Conservation (phyloP, 163 green algal species). For the Chloroidium sp. region DNA sequence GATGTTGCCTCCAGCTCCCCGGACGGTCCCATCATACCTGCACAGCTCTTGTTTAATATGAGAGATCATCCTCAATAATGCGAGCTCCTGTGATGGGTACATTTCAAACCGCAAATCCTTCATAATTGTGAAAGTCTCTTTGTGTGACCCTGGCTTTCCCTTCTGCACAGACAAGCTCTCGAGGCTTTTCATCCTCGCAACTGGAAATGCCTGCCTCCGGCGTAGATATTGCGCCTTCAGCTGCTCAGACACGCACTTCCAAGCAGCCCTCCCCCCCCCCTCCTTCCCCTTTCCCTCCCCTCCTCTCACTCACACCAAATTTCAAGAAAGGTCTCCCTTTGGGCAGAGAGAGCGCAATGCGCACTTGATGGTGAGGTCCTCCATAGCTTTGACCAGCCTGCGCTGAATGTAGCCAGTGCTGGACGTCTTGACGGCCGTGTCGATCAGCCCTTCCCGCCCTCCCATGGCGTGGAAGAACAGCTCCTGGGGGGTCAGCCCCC, state of each 20-base stretch:
- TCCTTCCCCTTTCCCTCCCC: too few species aligned
- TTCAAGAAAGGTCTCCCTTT: background rate
- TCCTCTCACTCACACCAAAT: too few species aligned
- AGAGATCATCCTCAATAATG: background rate
- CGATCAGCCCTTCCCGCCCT: slow-evolving; percentile 97
- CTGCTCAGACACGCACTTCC: too few species aligned
- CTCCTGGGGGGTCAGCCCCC: slow-evolving; percentile 94
- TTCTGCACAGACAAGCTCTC: too few species aligned
- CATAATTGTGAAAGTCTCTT: too few species aligned
- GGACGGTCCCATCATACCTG: slow-evolving; percentile 93
- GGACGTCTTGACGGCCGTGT: slow-evolving; percentile 97
- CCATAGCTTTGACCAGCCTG: slow-evolving; percentile 93
- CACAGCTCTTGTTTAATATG: background rate
- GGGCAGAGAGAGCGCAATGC: slow-evolving; percentile 4
- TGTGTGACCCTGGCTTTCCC: too few species aligned
- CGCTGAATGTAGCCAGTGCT: slow-evolving; percentile 96
- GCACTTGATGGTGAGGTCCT: slow-evolving; percentile 71
- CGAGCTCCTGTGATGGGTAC: too few species aligned
- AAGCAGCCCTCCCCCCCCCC: too few species aligned
- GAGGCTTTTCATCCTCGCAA: too few species aligned
- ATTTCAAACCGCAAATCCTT: too few species aligned
- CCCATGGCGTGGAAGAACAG: slow-evolving; percentile 99
- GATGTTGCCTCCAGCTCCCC: slow-evolving; percentile 79
- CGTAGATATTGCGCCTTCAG: too few species aligned
- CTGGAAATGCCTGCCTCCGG: too few species aligned